These are phyloP conservation scores for Calonectria hawksworthii DNA, from an alignment of 2,329 filamentous ascomycete species.

Conservation along the genomic window DNA sequence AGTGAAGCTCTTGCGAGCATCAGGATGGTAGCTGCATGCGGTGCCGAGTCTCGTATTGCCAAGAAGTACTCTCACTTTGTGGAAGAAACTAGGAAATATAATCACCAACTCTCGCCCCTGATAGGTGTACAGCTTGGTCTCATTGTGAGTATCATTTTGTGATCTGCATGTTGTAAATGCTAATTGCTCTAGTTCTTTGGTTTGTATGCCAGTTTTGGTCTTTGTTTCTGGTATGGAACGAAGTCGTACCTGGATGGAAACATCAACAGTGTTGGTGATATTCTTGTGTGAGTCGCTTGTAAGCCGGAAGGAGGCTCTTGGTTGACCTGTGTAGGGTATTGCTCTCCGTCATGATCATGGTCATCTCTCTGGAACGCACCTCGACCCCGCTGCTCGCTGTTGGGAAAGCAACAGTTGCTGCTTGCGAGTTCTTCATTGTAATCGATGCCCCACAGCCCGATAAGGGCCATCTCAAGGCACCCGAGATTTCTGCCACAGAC, in stretches of 20 bases:
- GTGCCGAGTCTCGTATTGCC: conserved; percentile 68
- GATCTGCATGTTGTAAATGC: not conserved
- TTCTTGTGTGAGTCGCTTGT: conserved; percentile 64
- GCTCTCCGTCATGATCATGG: conserved; percentile 71
- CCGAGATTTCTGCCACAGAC: conserved; percentile 54
- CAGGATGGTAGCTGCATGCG: conserved; percentile 74
- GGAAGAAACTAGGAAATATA: conserved; percentile 65
- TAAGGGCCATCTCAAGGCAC: conserved; percentile 52
- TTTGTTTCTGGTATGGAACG: conserved; percentile 75
- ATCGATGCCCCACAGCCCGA: conserved; percentile 62
- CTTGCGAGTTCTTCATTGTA: conserved; percentile 70
- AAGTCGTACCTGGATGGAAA: conserved; percentile 62
- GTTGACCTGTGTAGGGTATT: conserved; percentile 55
- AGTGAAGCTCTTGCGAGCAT: conserved; percentile 73
- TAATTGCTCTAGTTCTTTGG: conserved; percentile 62
- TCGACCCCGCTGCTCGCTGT: conserved; percentile 72
- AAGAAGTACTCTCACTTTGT: conserved; percentile 69
- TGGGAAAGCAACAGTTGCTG: conserved; percentile 69
- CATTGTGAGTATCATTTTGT: conserved; percentile 49
- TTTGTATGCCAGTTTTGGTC: conserved; percentile 65
- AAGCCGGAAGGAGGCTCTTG: not conserved
- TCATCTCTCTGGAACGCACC: conserved; percentile 69
- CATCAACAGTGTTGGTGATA: conserved; percentile 64
- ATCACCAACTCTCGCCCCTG: conserved; percentile 64
- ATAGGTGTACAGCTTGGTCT: conserved; percentile 67